phyloP scores from a whole-genome alignment of 768 basidiomycete species.

The Chalciporus chontae region DNA sequence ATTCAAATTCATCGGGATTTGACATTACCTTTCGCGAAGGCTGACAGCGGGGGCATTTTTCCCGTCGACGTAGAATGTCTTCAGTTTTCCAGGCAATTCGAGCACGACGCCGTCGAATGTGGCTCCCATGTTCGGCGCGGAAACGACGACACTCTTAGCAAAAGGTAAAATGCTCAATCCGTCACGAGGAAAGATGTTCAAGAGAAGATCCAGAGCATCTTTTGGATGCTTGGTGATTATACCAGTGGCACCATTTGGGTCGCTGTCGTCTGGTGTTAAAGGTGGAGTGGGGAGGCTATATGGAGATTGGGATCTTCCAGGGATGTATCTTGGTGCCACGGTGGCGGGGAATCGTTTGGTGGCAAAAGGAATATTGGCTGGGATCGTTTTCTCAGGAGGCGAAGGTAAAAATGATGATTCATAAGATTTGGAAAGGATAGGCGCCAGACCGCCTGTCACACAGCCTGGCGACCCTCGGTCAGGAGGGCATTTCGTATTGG shows the following conservation, averaged over 20 bases:
- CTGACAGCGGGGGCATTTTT: slow-evolving; percentile 78
- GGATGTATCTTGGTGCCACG: slow-evolving; percentile 42
- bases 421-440: slow-evolving; percentile 46
- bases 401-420: slow-evolving; percentile 32
- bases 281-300: slow-evolving; percentile 64
- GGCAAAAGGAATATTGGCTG: slow-evolving; percentile 17
- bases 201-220: slow-evolving; percentile 74
- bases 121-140: slow-evolving; percentile 61
- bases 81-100: slow-evolving; percentile 63
- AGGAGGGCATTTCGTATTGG: slow-evolving; percentile 90
- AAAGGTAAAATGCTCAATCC: slow-evolving; percentile 66
- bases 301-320: slow-evolving; percentile 36
- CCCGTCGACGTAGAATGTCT: slow-evolving; percentile 82
- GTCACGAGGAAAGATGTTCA: slow-evolving; percentile 72
- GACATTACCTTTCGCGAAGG: slow-evolving; percentile 72
- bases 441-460: slow-evolving; percentile 92
- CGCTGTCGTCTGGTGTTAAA: slow-evolving; percentile 71
- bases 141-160: slow-evolving; percentile 72
- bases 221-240: slow-evolving; percentile 45
- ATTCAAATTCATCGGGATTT: slow-evolving; percentile 4
- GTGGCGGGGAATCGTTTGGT: slow-evolving; percentile 24
- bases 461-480: slow-evolving; percentile 92
- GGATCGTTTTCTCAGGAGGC: slow-evolving; percentile 20
- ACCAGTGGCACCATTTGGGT: slow-evolving; percentile 39
- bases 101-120: slow-evolving; percentile 79